Evolutionary conservation across 2,329 filamentous ascomycete species (phyloP).

Genomic region (Diaporthe eres): DNA sequence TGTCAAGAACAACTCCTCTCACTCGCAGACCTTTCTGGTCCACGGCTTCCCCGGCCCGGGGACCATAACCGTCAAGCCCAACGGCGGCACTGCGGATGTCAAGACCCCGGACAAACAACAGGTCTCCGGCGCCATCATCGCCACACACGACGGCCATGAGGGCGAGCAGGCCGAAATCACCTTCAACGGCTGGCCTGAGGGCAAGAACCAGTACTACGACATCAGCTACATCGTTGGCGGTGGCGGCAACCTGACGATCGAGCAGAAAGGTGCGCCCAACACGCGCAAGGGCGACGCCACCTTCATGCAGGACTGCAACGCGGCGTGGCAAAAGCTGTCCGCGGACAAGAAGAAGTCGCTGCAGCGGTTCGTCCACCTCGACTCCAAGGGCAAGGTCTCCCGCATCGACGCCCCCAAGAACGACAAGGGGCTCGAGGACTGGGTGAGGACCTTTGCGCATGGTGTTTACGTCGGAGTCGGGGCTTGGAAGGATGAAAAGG

Average conservation of each 20-base stretch:
- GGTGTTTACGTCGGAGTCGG: conserved; percentile 34
- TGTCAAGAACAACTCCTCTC: conserved; percentile 35
- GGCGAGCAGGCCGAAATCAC: conserved; percentile 58
- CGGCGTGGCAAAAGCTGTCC: conserved; percentile 49
- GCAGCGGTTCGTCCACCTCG: conserved; percentile 28
- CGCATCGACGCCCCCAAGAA: conserved; percentile 35
- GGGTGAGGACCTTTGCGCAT: conserved; percentile 36
- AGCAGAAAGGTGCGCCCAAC: conserved; percentile 52
- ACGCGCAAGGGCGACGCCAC: conserved; percentile 55
- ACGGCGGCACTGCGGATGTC: conserved; percentile 22
- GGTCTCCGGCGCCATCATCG: conserved; percentile 55
- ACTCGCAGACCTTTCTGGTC: conserved; percentile 33
- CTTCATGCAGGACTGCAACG: conserved; percentile 56
- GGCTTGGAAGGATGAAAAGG: conserved; percentile 32
- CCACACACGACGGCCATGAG: conserved; percentile 54
- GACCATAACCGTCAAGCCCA: conserved; percentile 25
- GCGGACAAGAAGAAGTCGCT: conserved; percentile 31
- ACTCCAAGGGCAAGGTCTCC: conserved; percentile 22
- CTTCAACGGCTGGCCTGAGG: conserved; percentile 50
- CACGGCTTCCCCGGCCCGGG: conserved; percentile 30
- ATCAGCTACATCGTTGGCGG: conserved; percentile 53
- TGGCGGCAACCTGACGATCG: conserved; percentile 56
- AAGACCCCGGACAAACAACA: conserved; percentile 14
- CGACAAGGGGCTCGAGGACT: conserved; percentile 32
- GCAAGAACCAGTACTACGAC: conserved; percentile 52